Conservation (phyloP, 768 basidiomycete species). For the Lactarius hatsudake region DNA sequence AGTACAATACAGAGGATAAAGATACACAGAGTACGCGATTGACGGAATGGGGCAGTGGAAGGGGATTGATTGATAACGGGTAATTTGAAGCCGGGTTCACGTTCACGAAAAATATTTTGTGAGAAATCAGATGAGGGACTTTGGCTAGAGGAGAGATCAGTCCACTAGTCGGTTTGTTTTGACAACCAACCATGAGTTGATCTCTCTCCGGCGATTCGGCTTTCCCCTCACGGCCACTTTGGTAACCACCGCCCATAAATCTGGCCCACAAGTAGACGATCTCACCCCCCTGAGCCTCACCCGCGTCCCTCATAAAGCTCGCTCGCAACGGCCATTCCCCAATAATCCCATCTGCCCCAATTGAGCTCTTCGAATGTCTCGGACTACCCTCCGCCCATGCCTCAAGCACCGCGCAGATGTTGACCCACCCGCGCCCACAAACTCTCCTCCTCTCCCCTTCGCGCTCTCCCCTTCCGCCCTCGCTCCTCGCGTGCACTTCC, state of each 20-base stretch:
- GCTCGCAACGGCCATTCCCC: neutral
- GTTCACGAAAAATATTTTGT: slow-evolving; percentile 2
- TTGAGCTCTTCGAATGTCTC: slow-evolving; percentile 8
- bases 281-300: no score
- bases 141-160: slow-evolving; percentile 22
- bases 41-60: neutral
- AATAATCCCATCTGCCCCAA: neutral
- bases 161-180: slow-evolving; percentile 11
- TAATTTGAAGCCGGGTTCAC: neutral
- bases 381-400: slow-evolving; percentile 41
- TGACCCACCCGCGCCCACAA: slow-evolving; percentile 32
- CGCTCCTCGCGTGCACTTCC: slow-evolving; percentile 62
- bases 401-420: slow-evolving; percentile 31
- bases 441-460: slow-evolving; percentile 44
- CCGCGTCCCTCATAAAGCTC: slow-evolving; percentile 1
- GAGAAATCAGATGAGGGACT: slow-evolving; percentile 20
- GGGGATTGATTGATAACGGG: slow-evolving; percentile 14
- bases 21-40: neutral
- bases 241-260: neutral
- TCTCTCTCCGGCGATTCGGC: slow-evolving; percentile 18
- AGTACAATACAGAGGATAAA: neutral
- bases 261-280: neutral
- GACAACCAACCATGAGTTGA: slow-evolving; percentile 22
- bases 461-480: slow-evolving; percentile 37
- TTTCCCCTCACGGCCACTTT: neutral